These are phyloP conservation scores for Calonectria montana DNA, from an alignment of 2,329 filamentous ascomycete genomes.

Conservation along the genomic window DNA sequence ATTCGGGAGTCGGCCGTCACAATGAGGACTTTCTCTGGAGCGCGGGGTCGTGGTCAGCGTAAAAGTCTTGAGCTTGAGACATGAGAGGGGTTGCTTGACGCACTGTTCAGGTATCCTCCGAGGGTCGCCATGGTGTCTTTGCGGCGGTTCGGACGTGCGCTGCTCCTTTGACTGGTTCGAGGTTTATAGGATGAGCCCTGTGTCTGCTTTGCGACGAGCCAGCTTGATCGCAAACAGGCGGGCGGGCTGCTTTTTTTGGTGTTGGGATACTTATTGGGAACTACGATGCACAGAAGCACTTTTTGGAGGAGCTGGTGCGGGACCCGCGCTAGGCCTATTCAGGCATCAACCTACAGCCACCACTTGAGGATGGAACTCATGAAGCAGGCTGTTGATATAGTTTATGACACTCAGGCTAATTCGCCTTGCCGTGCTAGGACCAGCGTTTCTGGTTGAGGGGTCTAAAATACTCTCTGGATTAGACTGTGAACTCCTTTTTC, in stretches of 20 bases:
- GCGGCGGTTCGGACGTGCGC: neutral
- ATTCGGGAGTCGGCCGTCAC: constrained; percentile 94
- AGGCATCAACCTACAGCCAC: constrained; percentile 15
- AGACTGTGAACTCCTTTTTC: too few relatives aligned
- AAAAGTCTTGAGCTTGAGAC: constrained; percentile 1
- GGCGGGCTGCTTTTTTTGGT: neutral
- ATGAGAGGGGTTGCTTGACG: constrained; percentile 26
- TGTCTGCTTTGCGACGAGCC: neutral
- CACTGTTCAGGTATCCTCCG: constrained; percentile 59
- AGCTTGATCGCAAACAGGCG: neutral
- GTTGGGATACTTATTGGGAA: constrained; percentile 2
- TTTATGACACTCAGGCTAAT: neutral
- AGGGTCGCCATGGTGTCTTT: constrained; percentile 54
- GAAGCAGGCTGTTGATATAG: neutral
- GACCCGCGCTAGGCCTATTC: constrained; percentile 35
- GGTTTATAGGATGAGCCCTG: neutral
- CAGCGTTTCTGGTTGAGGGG: too few relatives aligned
- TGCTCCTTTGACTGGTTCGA: neutral
- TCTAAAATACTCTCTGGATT: neutral
- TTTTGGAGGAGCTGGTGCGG: constrained; percentile 40
- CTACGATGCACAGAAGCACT: constrained; percentile 33
- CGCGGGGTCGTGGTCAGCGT: neutral
- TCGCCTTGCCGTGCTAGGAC: neutral
- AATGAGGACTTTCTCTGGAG: constrained; percentile 87
- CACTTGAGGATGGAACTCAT: neutral